Percentiles rank a stretch among this genome's conserved stretches.
phyloP scores from a whole-genome alignment of 1,284 basidiomycete genomes.

The Puccinia horiana region DNA sequence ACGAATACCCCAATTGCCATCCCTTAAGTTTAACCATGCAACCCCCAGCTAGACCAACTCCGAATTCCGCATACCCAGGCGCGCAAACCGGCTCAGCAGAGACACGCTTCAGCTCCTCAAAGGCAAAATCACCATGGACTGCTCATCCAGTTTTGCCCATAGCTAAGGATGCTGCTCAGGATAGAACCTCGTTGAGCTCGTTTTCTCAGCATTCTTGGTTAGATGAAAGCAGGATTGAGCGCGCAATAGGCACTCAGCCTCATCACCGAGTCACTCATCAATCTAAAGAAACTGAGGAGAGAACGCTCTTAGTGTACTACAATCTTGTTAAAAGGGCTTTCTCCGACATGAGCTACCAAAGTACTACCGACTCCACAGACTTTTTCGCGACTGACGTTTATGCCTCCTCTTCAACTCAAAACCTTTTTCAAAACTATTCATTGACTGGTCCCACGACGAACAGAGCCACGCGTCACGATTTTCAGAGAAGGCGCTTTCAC shows the following conservation, averaged over 20 bases:
- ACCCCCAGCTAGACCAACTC: neutral
- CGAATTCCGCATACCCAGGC: neutral
- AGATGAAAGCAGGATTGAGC: neutral
- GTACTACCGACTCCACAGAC: neutral
- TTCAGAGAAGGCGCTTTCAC: neutral
- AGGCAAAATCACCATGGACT: neutral
- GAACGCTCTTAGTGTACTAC: neutral
- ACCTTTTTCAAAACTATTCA: neutral
- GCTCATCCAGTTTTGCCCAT: neutral
- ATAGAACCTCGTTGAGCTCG: neutral
- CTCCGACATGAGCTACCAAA: neutral
- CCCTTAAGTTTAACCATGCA: neutral
- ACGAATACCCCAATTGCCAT: neutral
- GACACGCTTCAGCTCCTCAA: neutral
- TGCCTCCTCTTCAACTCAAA: neutral
- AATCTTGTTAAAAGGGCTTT: neutral
- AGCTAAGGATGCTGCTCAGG: neutral
- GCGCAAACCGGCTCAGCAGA: neutral
- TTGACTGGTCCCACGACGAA: neutral
- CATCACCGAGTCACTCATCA: neutral
- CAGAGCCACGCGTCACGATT: neutral
- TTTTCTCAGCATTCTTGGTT: constrained; percentile 16
- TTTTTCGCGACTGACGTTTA: neutral
- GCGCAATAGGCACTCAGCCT: neutral
- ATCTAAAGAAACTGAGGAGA: neutral